Evolutionary conservation across 768 basidiomycete genomes (phyloP), one percentile per base, ranked within the genome.

Genomic region (Tephrocybe sp.): DNA sequence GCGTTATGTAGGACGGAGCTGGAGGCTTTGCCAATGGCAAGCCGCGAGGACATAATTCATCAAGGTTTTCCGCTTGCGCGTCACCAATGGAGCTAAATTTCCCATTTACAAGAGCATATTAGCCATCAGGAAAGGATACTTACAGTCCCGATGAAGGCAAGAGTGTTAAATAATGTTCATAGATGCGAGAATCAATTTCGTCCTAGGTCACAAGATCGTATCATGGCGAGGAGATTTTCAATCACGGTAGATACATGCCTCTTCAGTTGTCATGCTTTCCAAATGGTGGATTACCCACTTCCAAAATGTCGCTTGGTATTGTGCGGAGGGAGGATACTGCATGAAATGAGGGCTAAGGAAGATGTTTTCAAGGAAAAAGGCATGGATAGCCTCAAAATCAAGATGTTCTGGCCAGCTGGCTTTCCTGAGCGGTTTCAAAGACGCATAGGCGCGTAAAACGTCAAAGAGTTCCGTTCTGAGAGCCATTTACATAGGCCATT

Each of bases 291-390:
- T 76, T 1, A 70, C 72, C 79, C 83, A 84, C 65, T 90, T 91
- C 87, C 87, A 91, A 61, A 89, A 91, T 2, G 61, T 52, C 41
- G 68, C 68, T 53, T 86, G 86, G 54, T 85, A 88, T 54, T 78
- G 71, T 15, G 56, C 52, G 0, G 88, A 84, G 0, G 88, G 86
- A 3, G 87, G 78, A 57, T 83, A 88, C 22, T 58, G 57, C 43
- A 64, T 56, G 33, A 87, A 76, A 58, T 86, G 84, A 6, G 64
- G 52, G 56, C 76, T 73, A 7, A 75, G 57, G 15, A 89, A 66
- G 42, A 91, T 64, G 18, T 62, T 57, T 22, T 71, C 59, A 47
- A 89, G 60, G 18, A 90, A 61, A 58, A 84, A 84, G 3, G 69
- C 57, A 53, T 89, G 84, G 24, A 80, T 61, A n/a, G 58, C 52